Evolutionary conservation across 352 stramenopile genomes (phyloP).

Genomic region (Phytophthora tentaculata): DNA sequence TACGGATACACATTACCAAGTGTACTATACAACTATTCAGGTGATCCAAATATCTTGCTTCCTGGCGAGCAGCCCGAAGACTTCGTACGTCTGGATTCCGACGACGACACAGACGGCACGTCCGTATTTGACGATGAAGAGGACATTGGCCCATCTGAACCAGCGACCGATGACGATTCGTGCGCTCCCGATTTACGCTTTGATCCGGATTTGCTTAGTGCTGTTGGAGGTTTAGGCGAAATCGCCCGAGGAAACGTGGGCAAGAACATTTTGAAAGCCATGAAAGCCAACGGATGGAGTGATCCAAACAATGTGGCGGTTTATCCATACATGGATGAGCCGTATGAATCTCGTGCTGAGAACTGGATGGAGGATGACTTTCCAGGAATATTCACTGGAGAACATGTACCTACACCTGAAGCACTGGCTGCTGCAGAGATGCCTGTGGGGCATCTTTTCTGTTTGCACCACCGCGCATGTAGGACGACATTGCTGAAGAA

Average conservation of each 20-base stretch:
- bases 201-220: not conserved
- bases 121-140: not conserved
- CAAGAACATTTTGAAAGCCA: not conserved
- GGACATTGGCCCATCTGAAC: not conserved
- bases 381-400: conserved; percentile 4
- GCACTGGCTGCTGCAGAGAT: not conserved
- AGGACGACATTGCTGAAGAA: not conserved
- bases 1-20: too few relatives aligned
- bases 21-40: too few relatives aligned
- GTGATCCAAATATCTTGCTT: too few relatives aligned
- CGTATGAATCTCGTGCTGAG: not conserved
- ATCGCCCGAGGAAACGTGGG: not conserved
- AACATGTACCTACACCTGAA: not conserved
- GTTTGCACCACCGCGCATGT: not conserved
- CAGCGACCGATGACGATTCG: not conserved
- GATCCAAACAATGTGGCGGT: not conserved
- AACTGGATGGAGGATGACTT: conserved; percentile 1
- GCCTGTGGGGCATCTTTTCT: not conserved
- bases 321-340: conserved; percentile 1
- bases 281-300: not conserved
- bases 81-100: too few relatives aligned
- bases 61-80: too few relatives aligned
- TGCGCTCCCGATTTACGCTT: not conserved
- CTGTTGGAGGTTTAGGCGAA: not conserved
- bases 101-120: too few relatives aligned